Percentiles rank a stretch among this genome's conserved stretches.
phyloP scores from a whole-genome alignment of 106 monocot species.

The Platanthera zijinensis region DNA sequence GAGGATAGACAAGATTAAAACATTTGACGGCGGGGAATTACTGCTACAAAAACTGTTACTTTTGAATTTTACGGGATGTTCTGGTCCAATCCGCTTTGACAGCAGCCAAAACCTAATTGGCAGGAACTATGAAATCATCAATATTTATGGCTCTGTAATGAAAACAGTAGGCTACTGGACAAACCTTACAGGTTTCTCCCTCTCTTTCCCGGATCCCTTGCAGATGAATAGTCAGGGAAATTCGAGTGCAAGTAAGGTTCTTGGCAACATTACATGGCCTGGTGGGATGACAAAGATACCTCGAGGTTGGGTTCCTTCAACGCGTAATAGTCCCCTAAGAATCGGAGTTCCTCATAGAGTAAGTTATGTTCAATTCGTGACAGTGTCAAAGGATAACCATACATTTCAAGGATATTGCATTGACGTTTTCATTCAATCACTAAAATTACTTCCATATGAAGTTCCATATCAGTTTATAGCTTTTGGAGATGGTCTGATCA shows the following conservation, averaged over 20 bases:
- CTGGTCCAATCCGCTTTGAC: conserved; percentile 47
- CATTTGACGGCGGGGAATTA: conserved; percentile 44
- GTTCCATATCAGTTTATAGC: conserved; percentile 50
- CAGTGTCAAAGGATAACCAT: conserved; percentile 1
- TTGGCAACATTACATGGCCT: conserved; percentile 49
- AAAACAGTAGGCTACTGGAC: conserved; percentile 56
- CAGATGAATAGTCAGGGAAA: conserved; percentile 10
- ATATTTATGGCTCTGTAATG: conserved; percentile 23
- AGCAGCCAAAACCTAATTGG: conserved; percentile 25
- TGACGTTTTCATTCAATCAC: conserved; percentile 51
- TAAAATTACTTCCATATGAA: conserved; percentile 49
- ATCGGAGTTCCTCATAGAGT: conserved; percentile 59
- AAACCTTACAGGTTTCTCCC: conserved; percentile 25
- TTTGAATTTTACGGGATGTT: conserved; percentile 49
- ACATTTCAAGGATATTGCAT: conserved; percentile 58
- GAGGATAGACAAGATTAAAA: conserved; percentile 27
- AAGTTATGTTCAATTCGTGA: conserved; percentile 47
- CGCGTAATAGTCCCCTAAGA: conserved; percentile 36
- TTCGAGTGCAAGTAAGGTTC: conserved; percentile 11
- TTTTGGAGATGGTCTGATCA: conserved; percentile 48
- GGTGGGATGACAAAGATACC: conserved; percentile 34
- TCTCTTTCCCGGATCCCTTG: conserved; percentile 16
- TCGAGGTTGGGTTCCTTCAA: conserved; percentile 56
- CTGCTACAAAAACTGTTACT: conserved; percentile 31
- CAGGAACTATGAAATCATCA: conserved; percentile 43